Evolutionary conservation across 352 stramenopile genomes (phyloP).

Genomic region (Pythium scleroteichum): DNA sequence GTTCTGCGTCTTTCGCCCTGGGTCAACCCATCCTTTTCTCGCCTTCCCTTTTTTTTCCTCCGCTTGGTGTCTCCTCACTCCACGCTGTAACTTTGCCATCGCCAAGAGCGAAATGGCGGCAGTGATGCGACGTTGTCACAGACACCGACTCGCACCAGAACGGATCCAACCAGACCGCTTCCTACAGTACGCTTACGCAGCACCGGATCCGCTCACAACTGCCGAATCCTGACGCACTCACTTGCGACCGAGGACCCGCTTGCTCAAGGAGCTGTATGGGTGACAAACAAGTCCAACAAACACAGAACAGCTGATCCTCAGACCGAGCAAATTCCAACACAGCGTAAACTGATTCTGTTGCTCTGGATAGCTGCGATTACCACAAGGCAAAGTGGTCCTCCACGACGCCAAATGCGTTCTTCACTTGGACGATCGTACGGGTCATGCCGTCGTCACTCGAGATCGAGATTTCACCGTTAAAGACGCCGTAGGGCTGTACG

Average conservation of each 20-base stretch:
- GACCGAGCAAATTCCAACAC: too few relatives aligned
- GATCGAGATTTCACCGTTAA: conserved; percentile 25
- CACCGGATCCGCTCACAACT: not conserved
- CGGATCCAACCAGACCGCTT: not conserved
- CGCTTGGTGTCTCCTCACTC: not conserved
- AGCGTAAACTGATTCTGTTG: too few relatives aligned
- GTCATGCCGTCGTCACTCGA: conserved; percentile 16
- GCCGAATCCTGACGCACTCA: too few relatives aligned
- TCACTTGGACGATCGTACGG: conserved; percentile 22
- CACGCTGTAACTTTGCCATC: not conserved
- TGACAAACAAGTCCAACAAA: too few relatives aligned
- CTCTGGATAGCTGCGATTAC: conserved; percentile 18
- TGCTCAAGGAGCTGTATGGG: too few relatives aligned
- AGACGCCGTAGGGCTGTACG: conserved; percentile 42
- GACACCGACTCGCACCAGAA: conserved; percentile 15
- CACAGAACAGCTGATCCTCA: conserved; percentile 1
- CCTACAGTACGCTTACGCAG: too few relatives aligned
- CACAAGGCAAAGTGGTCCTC: conserved; percentile 47
- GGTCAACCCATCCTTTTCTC: too few relatives aligned
- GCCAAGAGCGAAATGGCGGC: too few relatives aligned
- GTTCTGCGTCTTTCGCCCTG: conserved; percentile 3
- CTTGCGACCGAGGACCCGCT: too few relatives aligned
- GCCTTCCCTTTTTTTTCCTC: not conserved
- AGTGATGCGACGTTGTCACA: conserved; percentile 23
- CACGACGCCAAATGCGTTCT: conserved; percentile 44